Evolutionary conservation across 352 stramenopile species (phyloP).

Genomic region (Phytophthora pini): DNA sequence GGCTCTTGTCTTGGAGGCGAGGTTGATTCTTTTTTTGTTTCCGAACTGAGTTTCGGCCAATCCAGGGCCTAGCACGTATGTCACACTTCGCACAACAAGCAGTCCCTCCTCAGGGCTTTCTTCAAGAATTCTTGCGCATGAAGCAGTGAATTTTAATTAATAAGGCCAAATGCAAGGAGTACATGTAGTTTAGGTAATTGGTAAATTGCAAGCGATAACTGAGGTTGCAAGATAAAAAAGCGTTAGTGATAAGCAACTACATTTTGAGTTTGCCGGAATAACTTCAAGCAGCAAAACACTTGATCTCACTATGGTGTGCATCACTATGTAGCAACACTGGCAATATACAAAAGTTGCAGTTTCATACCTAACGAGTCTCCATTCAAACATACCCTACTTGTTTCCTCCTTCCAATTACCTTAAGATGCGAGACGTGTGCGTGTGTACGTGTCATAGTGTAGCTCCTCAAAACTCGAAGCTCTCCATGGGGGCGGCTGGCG

Average conservation of each 20-base stretch:
- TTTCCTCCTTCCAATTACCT: constrained; percentile 25
- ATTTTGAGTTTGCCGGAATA: constrained; percentile 3
- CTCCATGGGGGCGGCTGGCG: constrained; percentile 30
- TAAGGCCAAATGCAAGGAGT: no score
- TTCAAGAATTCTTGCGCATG: no score
- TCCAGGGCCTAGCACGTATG: background rate
- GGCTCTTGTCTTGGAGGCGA: constrained; percentile 6
- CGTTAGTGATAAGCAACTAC: no score
- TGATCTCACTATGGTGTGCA: background rate
- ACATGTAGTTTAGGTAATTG: no score
- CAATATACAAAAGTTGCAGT: constrained; percentile 1
- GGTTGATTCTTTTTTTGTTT: constrained; percentile 34
- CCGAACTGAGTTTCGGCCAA: constrained; percentile 25
- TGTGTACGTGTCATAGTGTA: constrained; percentile 23
- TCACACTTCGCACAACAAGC: constrained; percentile 8
- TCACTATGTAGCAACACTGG: constrained; percentile 14
- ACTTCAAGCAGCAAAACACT: constrained; percentile 14
- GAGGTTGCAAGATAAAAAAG: background rate
- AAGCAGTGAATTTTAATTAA: no score
- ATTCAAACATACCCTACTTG: constrained; percentile 37
- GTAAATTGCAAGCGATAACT: no score
- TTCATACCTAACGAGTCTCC: constrained; percentile 31
- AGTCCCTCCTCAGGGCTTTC: constrained; percentile 9
- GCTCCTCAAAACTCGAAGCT: constrained; percentile 53
- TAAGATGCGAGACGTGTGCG: constrained; percentile 22